Evolutionary conservation across 108 stramenopile genomes (phyloP).

Genomic region (Discostella pseudostelligera): DNA sequence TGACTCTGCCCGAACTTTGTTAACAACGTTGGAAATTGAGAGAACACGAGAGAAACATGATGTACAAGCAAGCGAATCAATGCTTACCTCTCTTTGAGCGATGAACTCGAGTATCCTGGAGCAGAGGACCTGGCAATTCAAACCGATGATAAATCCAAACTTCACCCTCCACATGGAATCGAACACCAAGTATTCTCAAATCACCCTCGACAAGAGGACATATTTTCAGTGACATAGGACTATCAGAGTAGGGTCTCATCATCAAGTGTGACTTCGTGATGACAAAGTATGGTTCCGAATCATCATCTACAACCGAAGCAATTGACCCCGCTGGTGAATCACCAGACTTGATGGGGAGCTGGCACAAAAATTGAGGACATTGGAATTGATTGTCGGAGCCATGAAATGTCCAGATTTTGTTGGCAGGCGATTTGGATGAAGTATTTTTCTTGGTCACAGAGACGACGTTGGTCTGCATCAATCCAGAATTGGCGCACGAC

Average conservation of each 20-base stretch:
- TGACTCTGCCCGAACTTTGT: slow-evolving; percentile 61
- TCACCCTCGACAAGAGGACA: slow-evolving; percentile 75
- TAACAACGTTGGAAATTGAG: background rate
- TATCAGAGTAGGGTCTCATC: slow-evolving; percentile 44
- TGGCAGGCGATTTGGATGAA: slow-evolving; percentile 6
- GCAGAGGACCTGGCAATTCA: slow-evolving; percentile 59
- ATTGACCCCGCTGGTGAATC: slow-evolving; percentile 3
- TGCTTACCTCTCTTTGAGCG: slow-evolving; percentile 55
- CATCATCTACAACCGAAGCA: slow-evolving; percentile 35
- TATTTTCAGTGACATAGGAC: slow-evolving; percentile 50
- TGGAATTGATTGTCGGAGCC: slow-evolving; percentile 59
- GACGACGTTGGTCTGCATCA: slow-evolving; percentile 67
- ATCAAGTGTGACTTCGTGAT: slow-evolving; percentile 60
- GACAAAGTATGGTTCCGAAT: slow-evolving; percentile 68
- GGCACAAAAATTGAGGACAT: slow-evolving; percentile 65
- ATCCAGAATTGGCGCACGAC: slow-evolving; percentile 29
- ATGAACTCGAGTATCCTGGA: slow-evolving; percentile 70
- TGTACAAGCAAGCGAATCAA: slow-evolving; percentile 2
- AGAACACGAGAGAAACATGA: background rate
- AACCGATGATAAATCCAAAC: slow-evolving; percentile 84
- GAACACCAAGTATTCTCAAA: slow-evolving; percentile 73
- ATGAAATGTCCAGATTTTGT: slow-evolving; percentile 60
- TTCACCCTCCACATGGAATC: slow-evolving; percentile 68
- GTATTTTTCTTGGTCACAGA: slow-evolving; percentile 42
- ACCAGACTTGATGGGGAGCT: slow-evolving; percentile 27